Base-by-base conservation (phyloP, 805 yeast species). In the Deakozyma indianensis region DNA sequence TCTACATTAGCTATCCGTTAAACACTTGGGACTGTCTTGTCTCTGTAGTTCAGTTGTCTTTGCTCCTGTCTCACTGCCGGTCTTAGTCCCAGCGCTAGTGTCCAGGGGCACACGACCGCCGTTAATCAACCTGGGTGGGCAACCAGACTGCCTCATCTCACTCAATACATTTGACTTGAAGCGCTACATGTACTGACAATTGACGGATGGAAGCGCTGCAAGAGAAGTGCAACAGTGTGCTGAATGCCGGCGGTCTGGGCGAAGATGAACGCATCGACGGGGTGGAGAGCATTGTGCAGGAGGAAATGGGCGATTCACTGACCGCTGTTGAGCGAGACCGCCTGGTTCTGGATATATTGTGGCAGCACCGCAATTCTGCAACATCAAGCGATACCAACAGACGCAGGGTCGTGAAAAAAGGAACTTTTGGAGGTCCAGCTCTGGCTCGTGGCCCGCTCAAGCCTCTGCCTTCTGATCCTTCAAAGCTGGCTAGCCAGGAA, bases 261-360 rank as follows among this genome's bases (percentile, higher is more conserved):
- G 72, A 68, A 47, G 73, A 68, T 47, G 70, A 66, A 43, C 58
- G 60, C 28, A 60, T 68, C 16, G 71, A 67, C 48, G 45, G 47
- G 43, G 54, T 68, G 11, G 70, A 68, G 43, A 60, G 55, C 9
- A 50, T 63, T 1, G 68, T 67, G 25, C 44, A 46, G 3, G 44
- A 47, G 18, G 47, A 52, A 25, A 54, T 49, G 22, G 44, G 49
- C 9, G 45, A 53, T 1, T 42, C 45, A 5, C 41, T 52, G 38
- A 29, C 43, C 2, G 41, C 55, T 2, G 52, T 53, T 16, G 63
- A 60, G 22, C 45, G 53, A 3, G 71, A 68, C 46, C 53, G 64
- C 44, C 50, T 63, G 16, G 65, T 66, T 15, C 55, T 68, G 53
- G 70, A 65, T 44, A 61, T 68, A 9, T 48, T 68, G 46, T 65